Percentiles rank a stretch among this genome's conserved stretches.
phyloP scores from a whole-genome alignment of 306 rosid species.

The Cyamopsis tetragonoloba region DNA sequence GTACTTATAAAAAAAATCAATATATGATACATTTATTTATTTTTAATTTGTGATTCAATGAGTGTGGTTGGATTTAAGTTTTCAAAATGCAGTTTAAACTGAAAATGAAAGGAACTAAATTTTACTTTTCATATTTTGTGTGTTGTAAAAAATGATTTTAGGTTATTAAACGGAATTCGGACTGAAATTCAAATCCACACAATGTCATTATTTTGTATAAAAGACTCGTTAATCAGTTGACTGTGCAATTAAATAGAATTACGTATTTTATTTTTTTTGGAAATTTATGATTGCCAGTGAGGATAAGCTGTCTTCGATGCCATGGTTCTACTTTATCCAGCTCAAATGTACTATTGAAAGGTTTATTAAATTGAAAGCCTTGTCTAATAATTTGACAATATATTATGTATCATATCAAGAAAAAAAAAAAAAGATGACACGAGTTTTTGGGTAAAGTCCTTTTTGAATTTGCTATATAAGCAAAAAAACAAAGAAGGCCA shows the following conservation, averaged over 20 bases:
- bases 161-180: too few species aligned
- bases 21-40: too few species aligned
- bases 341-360: background rate
- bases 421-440: background rate
- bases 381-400: background rate
- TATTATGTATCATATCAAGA: background rate
- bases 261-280: background rate
- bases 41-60: too few species aligned
- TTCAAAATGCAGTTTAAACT: too few species aligned
- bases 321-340: background rate
- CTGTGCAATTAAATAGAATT: background rate
- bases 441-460: background rate
- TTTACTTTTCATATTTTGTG: too few species aligned
- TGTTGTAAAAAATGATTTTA: too few species aligned
- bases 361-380: background rate
- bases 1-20: too few species aligned
- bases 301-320: background rate
- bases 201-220: too few species aligned
- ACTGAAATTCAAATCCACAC: too few species aligned
- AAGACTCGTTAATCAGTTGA: too few species aligned
- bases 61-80: too few species aligned
- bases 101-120: too few species aligned
- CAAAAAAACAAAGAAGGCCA: background rate
- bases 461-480: background rate
- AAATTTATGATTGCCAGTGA: background rate